Base-by-base conservation (phyloP, 108 stramenopile species). In the Discostella pseudostelligera region DNA sequence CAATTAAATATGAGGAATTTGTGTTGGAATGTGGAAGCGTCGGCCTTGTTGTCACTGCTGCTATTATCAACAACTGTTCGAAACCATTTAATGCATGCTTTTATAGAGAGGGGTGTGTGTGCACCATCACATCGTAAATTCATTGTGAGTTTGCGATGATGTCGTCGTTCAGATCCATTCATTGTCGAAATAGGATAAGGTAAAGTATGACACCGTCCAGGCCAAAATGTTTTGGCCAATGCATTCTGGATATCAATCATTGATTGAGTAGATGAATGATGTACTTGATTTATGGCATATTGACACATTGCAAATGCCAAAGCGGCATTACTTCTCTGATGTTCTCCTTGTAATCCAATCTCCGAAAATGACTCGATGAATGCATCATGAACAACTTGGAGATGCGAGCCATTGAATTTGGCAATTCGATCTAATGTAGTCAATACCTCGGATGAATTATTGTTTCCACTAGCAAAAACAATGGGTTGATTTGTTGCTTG, bases 251-350 rank as follows among this genome's bases (percentile, higher is more conserved):
- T 43, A 10, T 25, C 21, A 32, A 32, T 3, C 32, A 32, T 32
- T 32, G 21, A 17, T 35, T 26, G 39, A 13, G 35, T 17, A 36
- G 20, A 5, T 8, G 9, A 16, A 17, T 25, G 47, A 22, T 49
- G 2, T 49, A 61, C 7, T 43, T 64, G 32, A 26, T 56, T 22
- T 28, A 45, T 24, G 46, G 77, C 29, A 35, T 70, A 70, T 19
- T 71, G 67, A 50, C 85, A 85, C 72, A 93, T 48, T 10, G 74
- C 65, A 32, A 90, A 35, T 1, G 92, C 92, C 53, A 93, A 62
- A 14, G 76, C 83, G 7, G 92, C 92, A 73, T 93, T 93, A 47
- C 69, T 76, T 43, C 78, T 62, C 65, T 93, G 92, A 66, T 89
- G 87, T 17, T 72, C 44, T 1, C 88, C 92, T 19, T 77, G 67